These are phyloP conservation scores for Backusella mclennaniae DNA, from an alignment of 192 early-diverging fungal genomes.

Conservation along the genomic window DNA sequence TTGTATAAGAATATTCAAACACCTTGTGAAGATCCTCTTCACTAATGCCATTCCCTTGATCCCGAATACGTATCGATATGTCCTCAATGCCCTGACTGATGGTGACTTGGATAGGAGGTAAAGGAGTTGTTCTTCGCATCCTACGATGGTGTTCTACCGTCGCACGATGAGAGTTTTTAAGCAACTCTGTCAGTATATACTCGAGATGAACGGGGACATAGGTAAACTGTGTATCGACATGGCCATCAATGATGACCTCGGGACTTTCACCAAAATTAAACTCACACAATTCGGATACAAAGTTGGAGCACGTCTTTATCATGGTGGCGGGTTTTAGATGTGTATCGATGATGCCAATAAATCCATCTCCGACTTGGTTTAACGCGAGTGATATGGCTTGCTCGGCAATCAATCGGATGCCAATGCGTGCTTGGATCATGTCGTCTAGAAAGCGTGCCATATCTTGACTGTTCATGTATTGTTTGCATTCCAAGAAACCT, in stretches of 20 bases:
- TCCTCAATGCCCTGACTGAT: slow-evolving; percentile 76
- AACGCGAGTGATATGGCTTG: slow-evolving; percentile 79
- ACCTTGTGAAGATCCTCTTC: slow-evolving; percentile 70
- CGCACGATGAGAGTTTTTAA: slow-evolving; percentile 89
- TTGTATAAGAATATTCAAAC: slow-evolving; percentile 96
- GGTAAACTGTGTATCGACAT: slow-evolving; percentile 63
- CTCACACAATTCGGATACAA: slow-evolving; percentile 86
- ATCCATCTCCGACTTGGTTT: slow-evolving; percentile 42
- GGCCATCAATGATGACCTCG: slow-evolving; percentile 64
- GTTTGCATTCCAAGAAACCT: slow-evolving; percentile 88
- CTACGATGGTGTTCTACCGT: slow-evolving; percentile 72
- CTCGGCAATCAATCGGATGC: slow-evolving; percentile 89
- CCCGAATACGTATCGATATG: slow-evolving; percentile 82
- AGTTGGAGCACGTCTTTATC: slow-evolving; percentile 64
- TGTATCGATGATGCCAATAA: slow-evolving; percentile 88
- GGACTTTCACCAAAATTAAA: slow-evolving; percentile 87
- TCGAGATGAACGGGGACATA: slow-evolving; percentile 94
- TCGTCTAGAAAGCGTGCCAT: slow-evolving; percentile 78
- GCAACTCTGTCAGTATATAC: slow-evolving; percentile 87
- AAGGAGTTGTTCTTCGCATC: slow-evolving; percentile 26
- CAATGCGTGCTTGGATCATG: slow-evolving; percentile 90
- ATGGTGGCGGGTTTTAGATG: slow-evolving; percentile 62
- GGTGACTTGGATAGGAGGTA: slow-evolving; percentile 87
- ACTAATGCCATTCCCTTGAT: slow-evolving; percentile 90
- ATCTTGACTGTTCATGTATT: slow-evolving; percentile 75